These are phyloP conservation scores for Lepiota subincarnata DNA, from an alignment of 768 basidiomycete genomes.

Conservation along the genomic window DNA sequence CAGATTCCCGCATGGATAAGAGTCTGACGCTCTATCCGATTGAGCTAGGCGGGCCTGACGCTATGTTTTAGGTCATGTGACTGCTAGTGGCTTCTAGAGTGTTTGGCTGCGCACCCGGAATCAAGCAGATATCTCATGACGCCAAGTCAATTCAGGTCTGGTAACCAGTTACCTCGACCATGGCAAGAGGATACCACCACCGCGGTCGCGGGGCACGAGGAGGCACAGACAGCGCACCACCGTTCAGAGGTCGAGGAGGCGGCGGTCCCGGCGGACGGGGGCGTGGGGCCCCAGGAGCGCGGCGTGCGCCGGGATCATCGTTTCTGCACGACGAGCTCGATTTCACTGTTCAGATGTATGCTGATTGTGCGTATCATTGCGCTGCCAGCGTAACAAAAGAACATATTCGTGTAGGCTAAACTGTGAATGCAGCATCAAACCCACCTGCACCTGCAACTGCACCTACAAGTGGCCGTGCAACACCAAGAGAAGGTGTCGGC, in stretches of 20 bases:
- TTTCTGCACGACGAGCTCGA: slow-evolving; percentile 21
- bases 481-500: not conserved
- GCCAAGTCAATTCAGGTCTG: too few relatives aligned
- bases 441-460: not conserved
- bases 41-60: slow-evolving; percentile 49
- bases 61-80: too few relatives aligned
- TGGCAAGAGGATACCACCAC: too few relatives aligned
- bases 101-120: too few relatives aligned
- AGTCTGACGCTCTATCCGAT: slow-evolving; percentile 61
- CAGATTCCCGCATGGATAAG: slow-evolving; percentile 41
- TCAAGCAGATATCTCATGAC: too few relatives aligned
- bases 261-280: slow-evolving; percentile 12
- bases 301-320: slow-evolving; percentile 15
- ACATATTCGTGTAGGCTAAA: not conserved
- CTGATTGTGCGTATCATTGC: slow-evolving; percentile 19
- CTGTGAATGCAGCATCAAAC: not conserved
- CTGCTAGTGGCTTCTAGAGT: too few relatives aligned
- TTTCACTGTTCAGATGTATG: slow-evolving; percentile 20
- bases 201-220: too few relatives aligned
- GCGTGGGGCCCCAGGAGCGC: slow-evolving; percentile 9
- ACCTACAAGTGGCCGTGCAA: not conserved
- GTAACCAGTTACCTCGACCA: too few relatives aligned
- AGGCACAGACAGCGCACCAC: too few relatives aligned
- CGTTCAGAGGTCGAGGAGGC: not conserved
- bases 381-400: not conserved